Conservation (phyloP, 148 eudicot species). For the Silene latifolia region DNA sequence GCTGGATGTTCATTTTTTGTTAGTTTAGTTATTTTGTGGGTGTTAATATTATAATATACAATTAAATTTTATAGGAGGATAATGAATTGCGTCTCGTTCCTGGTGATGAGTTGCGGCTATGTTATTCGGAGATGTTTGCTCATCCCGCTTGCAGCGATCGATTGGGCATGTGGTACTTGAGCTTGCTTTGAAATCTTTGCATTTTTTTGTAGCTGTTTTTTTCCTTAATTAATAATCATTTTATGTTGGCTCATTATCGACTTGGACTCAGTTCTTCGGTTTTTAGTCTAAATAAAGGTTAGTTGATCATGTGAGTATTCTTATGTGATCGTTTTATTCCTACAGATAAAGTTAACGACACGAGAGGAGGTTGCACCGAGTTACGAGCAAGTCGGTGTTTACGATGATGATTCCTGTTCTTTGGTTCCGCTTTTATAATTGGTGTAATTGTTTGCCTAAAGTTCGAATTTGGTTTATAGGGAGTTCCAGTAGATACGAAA, state of each 20-base stretch:
- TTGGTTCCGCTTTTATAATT: background rate
- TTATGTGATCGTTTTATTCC: background rate
- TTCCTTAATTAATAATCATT: no score
- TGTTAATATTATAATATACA: no score
- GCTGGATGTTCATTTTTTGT: background rate
- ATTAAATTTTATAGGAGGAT: no score
- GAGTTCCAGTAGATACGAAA: no score
- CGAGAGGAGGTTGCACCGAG: constrained; percentile 99
- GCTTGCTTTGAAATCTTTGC: background rate
- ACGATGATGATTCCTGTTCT: background rate
- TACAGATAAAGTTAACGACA: constrained; percentile 91
- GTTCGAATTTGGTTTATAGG: background rate
- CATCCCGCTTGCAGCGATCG: constrained; percentile 97
- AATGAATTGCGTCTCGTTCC: no score
- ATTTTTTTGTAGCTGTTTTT: background rate
- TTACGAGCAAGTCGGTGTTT: constrained; percentile 88
- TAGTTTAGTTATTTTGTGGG: background rate
- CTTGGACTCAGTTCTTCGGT: no score
- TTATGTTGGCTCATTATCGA: no score
- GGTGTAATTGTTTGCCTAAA: constrained; percentile 6
- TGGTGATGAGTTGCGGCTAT: constrained; percentile 90
- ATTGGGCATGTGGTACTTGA: constrained; percentile 90
- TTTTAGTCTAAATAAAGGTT: no score
- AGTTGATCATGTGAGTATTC: no score
- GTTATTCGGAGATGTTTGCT: constrained; percentile 93